Evolutionary conservation across 805 yeast genomes (phyloP), one percentile per base, ranked within the genome.

Genomic region (Barnettozyma populi): DNA sequence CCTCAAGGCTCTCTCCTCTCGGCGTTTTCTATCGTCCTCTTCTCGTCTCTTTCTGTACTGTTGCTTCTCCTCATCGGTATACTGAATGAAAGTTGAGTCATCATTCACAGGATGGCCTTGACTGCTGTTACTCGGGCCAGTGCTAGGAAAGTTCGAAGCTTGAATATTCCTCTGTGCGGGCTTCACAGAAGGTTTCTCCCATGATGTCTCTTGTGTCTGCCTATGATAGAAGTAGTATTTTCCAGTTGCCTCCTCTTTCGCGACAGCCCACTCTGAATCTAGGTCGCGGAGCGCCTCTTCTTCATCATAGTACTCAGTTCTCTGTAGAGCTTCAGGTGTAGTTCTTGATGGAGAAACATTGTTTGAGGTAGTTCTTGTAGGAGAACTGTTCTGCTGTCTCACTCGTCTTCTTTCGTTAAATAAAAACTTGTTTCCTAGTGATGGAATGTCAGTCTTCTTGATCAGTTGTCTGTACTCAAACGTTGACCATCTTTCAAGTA

Each of bases 391-490:
- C 18, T 44, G 31, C n/a, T 31, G 21, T 41, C 51, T 46, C 29
- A 41, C 47, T 36, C 52, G 49, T 59, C 60, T 49, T 53, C 66
- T 51, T 32, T 53, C 44, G 41, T 52, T 52, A 23, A 40, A 50
- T 3, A 44, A 19, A n/a, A 45, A 27, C 7, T 21, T 40, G 36
- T 35, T 25, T n/a, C 40, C 20, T 16, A 16, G 4, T 23, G 23
- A 7, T 31, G 35, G 27, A 8, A 38, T 41, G 29, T 37, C 34
- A n/a, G 52, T 74, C 56, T 90, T 83, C 1, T 95, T 90, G 44
- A 92, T 90, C 40, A 94, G 76, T 60, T 84, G 86, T n/a, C 90
- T 90, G 77, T 87, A 80, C 60, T 85, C 83, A 50, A 87, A 75
- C 23, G 69, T 69, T 40, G 82, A 70, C 97, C 97, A 92, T 47